Evolutionary conservation across 2,329 filamentous ascomycete species (phyloP).

Genomic region (Fusarium proliferatum): DNA sequence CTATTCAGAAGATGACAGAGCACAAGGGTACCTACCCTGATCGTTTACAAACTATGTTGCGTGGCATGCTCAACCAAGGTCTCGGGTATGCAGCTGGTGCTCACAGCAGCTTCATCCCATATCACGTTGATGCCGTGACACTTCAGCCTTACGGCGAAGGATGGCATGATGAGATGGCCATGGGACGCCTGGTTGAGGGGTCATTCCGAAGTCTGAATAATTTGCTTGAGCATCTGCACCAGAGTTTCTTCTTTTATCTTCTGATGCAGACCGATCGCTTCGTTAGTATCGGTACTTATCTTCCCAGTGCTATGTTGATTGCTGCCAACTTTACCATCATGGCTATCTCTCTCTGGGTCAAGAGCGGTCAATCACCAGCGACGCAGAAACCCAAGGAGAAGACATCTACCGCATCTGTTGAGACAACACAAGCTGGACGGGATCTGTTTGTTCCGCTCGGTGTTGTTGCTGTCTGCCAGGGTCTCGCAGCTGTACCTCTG

Average conservation of each 20-base stretch:
- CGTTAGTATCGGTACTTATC: slow-evolving; percentile 96
- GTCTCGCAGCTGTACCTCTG: slow-evolving; percentile 82
- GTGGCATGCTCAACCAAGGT: slow-evolving; percentile 92
- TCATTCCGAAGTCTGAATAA: slow-evolving; percentile 96
- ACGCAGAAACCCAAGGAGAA: slow-evolving; percentile 46
- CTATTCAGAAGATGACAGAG: slow-evolving; percentile 89
- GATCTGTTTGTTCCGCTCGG: slow-evolving; percentile 78
- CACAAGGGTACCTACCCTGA: slow-evolving; percentile 82
- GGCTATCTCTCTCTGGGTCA: slow-evolving; percentile 92
- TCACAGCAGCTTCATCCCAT: slow-evolving; percentile 96
- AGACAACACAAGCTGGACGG: slow-evolving; percentile 60
- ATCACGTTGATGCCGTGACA: slow-evolving; percentile 96
- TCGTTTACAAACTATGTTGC: slow-evolving; percentile 86
- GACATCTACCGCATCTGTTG: slow-evolving; percentile 45
- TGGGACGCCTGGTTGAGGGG: slow-evolving; percentile 90
- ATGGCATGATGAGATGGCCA: slow-evolving; percentile 97
- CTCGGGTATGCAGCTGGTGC: slow-evolving; percentile 89
- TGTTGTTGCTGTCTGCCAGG: slow-evolving; percentile 78
- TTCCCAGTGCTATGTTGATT: slow-evolving; percentile 97
- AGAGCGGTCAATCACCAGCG: slow-evolving; percentile 73
- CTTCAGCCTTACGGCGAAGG: slow-evolving; percentile 89
- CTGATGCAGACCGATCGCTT: slow-evolving; percentile 92
- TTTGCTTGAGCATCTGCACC: slow-evolving; percentile 93
- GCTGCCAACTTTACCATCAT: slow-evolving; percentile 96
- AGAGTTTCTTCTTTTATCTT: slow-evolving; percentile 99